These are phyloP conservation scores for Wickerhamomyces chaumierensis DNA, from an alignment of 805 yeast genomes.

Conservation along the genomic window DNA sequence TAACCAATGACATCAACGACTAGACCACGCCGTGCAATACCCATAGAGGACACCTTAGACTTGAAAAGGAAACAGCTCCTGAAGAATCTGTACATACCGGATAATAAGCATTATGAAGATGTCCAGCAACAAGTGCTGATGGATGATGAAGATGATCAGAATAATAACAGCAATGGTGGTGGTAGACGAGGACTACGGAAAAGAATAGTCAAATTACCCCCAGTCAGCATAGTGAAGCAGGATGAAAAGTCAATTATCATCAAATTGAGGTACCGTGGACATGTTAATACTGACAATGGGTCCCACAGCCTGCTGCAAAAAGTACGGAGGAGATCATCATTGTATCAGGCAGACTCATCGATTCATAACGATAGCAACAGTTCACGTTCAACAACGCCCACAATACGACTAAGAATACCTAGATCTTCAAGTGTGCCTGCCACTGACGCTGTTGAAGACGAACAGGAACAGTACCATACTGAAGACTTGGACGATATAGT, in stretches of 20 bases:
- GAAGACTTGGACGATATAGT: constrained; percentile 16
- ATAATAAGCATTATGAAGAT: constrained; percentile 25
- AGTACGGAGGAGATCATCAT: neutral
- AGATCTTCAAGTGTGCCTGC: neutral
- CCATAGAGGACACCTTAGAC: neutral
- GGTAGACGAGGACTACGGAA: constrained; percentile 6
- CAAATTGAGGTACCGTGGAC: neutral
- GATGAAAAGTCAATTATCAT: neutral
- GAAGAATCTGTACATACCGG: constrained; percentile 25
- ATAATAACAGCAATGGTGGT: constrained; percentile 2
- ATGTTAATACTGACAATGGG: constrained; percentile 1
- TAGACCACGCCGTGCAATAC: too few relatives aligned
- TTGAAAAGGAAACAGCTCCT: constrained; percentile 14
- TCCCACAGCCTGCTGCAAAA: neutral
- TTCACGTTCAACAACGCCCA: neutral
- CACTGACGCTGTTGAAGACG: constrained; percentile 4
- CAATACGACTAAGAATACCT: neutral
- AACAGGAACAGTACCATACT: constrained; percentile 13
- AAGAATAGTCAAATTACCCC: constrained; percentile 3
- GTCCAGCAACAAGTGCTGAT: constrained; percentile 22
- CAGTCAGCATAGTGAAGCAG: neutral
- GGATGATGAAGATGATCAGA: constrained; percentile 9
- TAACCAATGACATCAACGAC: too few relatives aligned
- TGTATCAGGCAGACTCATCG: neutral
- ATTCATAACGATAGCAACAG: neutral